A percentile compares a stretch with the other conserved stretches of the same genome.
phyloP scores from a whole-genome alignment of 768 basidiomycete species.

The Goffeauzyma gilvescens region DNA sequence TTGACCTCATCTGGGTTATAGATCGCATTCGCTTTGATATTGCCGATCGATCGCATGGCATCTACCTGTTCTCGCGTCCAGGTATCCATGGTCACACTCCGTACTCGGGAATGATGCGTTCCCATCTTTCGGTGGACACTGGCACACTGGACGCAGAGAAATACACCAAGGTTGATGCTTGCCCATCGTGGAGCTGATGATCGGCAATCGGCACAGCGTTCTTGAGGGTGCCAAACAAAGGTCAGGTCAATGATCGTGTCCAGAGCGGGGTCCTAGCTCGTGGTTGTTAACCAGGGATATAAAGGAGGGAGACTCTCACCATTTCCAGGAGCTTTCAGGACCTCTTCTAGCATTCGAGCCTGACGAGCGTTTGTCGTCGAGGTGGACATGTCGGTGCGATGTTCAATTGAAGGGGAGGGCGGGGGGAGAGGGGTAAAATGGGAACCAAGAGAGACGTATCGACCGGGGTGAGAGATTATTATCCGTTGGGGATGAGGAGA shows the following conservation, averaged over 20 bases:
- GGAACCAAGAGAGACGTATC: too few relatives aligned
- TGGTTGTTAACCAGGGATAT: too few relatives aligned
- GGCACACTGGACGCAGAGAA: conserved; percentile 58
- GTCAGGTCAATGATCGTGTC: too few relatives aligned
- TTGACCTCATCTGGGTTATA: conserved; percentile 69
- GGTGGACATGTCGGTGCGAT: too few relatives aligned
- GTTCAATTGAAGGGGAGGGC: too few relatives aligned
- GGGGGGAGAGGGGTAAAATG: too few relatives aligned
- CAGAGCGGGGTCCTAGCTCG: too few relatives aligned
- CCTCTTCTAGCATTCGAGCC: conserved; percentile 44
- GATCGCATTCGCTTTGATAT: conserved; percentile 54
- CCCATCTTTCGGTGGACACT: conserved; percentile 87
- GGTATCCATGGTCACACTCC: conserved; percentile 8
- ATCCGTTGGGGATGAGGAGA: too few relatives aligned
- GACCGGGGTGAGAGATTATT: too few relatives aligned
- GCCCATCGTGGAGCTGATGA: conserved; percentile 70
- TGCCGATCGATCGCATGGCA: conserved; percentile 60
- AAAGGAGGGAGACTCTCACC: conserved; percentile 36
- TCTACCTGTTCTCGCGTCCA: conserved; percentile 10
- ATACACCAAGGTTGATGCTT: conserved; percentile 49
- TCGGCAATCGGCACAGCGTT: conserved; percentile 81
- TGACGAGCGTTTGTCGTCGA: conserved; percentile 1
- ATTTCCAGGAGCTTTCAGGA: conserved; percentile 58
- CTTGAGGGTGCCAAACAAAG: conserved; percentile 34
- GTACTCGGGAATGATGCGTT: conserved; percentile 87